Percentiles rank a stretch among this genome's conserved stretches.
Conservation (phyloP, 352 stramenopile genomes). For the Phytophthora pinifolia region DNA sequence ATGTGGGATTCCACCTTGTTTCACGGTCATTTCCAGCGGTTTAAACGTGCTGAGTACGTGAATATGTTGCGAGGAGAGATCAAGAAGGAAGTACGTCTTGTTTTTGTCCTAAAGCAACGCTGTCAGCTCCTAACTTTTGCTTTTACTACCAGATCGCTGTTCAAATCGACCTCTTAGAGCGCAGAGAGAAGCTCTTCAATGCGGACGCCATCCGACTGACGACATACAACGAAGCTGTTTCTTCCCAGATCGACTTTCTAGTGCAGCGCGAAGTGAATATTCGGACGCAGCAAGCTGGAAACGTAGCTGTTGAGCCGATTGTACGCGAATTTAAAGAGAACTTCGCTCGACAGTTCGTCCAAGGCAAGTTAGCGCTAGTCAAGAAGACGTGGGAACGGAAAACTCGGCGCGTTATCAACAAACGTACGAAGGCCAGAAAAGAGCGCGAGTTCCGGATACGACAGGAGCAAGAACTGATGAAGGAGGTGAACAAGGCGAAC, state of each 20-base stretch:
- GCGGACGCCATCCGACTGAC: conserved; percentile 55
- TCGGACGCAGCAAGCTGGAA: conserved; percentile 17
- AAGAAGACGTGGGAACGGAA: conserved; percentile 78
- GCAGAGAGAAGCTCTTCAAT: conserved; percentile 46
- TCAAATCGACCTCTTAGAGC: conserved; percentile 59
- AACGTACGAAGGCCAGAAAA: conserved; percentile 43
- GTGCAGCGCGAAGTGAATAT: conserved; percentile 48
- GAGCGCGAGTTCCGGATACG: conserved; percentile 52
- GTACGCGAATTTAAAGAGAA: conserved; percentile 47
- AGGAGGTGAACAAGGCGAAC: conserved; percentile 40
- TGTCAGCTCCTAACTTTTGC: background rate
- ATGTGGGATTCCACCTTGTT: conserved; percentile 71
- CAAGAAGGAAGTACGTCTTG: conserved; percentile 58
- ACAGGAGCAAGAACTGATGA: conserved; percentile 48
- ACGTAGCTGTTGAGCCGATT: conserved; percentile 15
- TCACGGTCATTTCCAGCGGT: conserved; percentile 68
- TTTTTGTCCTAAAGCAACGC: background rate
- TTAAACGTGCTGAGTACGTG: conserved; percentile 59
- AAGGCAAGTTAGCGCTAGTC: conserved; percentile 53
- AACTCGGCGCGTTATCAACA: conserved; percentile 44
- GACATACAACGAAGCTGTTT: conserved; percentile 70
- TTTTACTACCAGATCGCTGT: conserved; percentile 38
- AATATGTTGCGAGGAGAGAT: conserved; percentile 66
- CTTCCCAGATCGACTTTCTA: conserved; percentile 68
- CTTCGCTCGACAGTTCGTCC: conserved; percentile 57